A percentile compares a stretch with the other conserved stretches of the same genome.
Evolutionary conservation across 371 early-diverging fungal species (phyloP).

Genomic region (Conidiobolus incongruus): DNA sequence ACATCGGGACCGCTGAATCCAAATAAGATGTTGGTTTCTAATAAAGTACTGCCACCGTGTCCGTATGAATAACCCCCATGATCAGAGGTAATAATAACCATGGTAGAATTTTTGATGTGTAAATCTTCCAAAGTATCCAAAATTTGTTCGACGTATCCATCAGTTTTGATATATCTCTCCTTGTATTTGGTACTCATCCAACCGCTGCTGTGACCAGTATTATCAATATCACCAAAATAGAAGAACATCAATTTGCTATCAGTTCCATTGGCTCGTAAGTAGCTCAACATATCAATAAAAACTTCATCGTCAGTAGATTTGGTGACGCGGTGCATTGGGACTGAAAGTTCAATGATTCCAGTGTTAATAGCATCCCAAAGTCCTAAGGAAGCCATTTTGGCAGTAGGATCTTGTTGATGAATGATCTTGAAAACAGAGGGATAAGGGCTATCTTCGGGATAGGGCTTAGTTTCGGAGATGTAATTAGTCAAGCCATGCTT

Average conservation of each 20-base stretch:
- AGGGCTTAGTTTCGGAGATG: neutral
- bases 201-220: conserved; percentile 4
- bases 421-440: conserved; percentile 6
- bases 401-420: neutral
- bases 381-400: conserved; percentile 3
- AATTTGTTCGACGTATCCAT: conserved; percentile 1
- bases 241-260: conserved; percentile 4
- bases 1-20: neutral
- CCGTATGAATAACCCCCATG: conserved; percentile 5
- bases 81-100: conserved; percentile 7
- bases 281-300: neutral
- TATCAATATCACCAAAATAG: conserved; percentile 6
- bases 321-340: neutral
- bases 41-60: conserved; percentile 5
- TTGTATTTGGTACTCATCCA: neutral
- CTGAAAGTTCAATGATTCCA: conserved; percentile 6
- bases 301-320: neutral
- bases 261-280: neutral
- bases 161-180: conserved; percentile 1
- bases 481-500: conserved; percentile 6
- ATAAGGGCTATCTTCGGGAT: too few relatives aligned
- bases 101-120: neutral
- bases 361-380: conserved; percentile 6
- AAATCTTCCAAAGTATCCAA: conserved; percentile 3
- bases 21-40: conserved; percentile 4